Evolutionary conservation across 495 filamentous ascomycete species (phyloP), one percentile per base, ranked within the genome.

Genomic region (Penicillium atrosanguineum): DNA sequence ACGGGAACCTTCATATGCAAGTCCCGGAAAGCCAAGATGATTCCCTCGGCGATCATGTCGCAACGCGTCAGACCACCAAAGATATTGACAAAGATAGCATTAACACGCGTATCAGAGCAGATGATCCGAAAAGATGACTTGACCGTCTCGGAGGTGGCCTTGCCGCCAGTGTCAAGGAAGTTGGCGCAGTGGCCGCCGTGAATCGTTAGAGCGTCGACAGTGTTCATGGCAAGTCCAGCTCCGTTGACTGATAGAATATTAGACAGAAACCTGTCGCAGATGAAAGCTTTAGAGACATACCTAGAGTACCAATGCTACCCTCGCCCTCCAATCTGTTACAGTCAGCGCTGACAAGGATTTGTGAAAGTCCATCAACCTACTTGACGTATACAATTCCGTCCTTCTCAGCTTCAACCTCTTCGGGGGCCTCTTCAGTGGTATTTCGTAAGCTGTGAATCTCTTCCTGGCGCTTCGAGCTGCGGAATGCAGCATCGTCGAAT

Each of bases 201-300:
- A 37, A 81, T 69, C 4, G 79, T 76, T 7, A 95, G 81, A 3
- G 87, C 87, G 62, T 95, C 91, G 52, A 90, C 83, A 0, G 91
- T 95, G 69, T 95, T 95, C 90, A 96, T 95, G 9, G 90, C 90
- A 19, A 95, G 83, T 4, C 91, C 91, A 21, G 91, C 91, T 40
- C 91, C 91, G 62, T 95, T 95, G 52, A 92, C 88, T 77, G 34
- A 0, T 38, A 18, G 11, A 46, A 14, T 12, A 26, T 45, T 8
- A 8, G 31, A 36, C 6, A 36, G 12, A 23, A 26, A 31, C 18
- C 5, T 3, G 11, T n/a, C 34, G n/a, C 0, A n/a, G 16, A 16
- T 7, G 8, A 37, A 44, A 0, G 21, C 4, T 14, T 3, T 11
- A 2, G 20, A 20, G 19, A 43, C 59, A 54, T 69, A 78, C 77